Evolutionary conservation across 306 rosid species (phyloP).

Genomic region (Hylodesmum podocarpum): DNA sequence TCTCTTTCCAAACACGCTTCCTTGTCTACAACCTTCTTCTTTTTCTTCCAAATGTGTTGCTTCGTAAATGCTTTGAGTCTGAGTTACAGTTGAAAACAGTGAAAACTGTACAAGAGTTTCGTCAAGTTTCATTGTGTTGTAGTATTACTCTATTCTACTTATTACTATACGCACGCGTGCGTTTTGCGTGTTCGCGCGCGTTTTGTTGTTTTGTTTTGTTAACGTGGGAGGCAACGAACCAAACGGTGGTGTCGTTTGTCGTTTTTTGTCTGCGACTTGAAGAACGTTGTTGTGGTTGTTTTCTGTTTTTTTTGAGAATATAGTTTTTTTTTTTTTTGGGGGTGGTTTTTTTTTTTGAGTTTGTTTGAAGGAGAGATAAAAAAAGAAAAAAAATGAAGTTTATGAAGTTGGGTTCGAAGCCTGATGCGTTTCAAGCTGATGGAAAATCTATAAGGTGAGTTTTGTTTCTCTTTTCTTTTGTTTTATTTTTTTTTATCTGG

Average conservation of each 20-base stretch:
- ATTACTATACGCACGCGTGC: too few species aligned
- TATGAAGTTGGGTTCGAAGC: slow-evolving; percentile 96
- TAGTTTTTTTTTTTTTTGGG: neutral
- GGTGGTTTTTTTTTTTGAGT: neutral
- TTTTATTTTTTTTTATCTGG: neutral
- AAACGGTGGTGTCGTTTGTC: slow-evolving; percentile 24
- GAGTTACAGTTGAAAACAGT: too few species aligned
- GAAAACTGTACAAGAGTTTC: too few species aligned
- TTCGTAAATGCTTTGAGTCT: neutral
- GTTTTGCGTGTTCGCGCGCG: too few species aligned
- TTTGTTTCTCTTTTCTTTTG: neutral
- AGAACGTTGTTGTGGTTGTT: neutral
- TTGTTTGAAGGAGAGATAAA: neutral
- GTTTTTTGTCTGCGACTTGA: neutral
- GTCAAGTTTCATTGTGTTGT: too few species aligned
- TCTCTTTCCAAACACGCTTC: slow-evolving; percentile 11
- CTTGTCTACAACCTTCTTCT: neutral
- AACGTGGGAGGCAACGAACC: neutral
- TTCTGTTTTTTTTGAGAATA: neutral
- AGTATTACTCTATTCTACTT: neutral
- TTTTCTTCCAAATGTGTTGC: neutral
- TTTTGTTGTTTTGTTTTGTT: slow-evolving; percentile 12
- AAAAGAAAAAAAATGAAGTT: slow-evolving; percentile 68
- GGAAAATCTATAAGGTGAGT: slow-evolving; percentile 71
- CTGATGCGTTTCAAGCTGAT: slow-evolving; percentile 81